phyloP scores from a whole-genome alignment of 495 filamentous ascomycete species.

The Annulohypoxylon bovei region DNA sequence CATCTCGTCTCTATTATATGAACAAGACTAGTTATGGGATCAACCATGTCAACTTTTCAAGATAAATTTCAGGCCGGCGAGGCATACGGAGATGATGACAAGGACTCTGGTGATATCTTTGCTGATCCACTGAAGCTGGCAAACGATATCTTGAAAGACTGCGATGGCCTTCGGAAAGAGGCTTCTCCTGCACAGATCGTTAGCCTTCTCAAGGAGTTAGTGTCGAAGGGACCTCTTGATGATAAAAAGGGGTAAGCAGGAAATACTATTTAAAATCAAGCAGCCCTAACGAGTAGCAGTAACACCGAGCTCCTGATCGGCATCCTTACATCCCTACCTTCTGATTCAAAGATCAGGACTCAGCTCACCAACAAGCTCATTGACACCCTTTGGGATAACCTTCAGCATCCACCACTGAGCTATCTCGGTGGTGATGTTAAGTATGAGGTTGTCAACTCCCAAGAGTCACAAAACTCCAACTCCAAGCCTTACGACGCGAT shows the following conservation, averaged over 20 bases:
- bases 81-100: conserved; percentile 31
- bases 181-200: conserved; percentile 38
- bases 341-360: conserved; percentile 62
- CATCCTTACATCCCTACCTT: conserved; percentile 57
- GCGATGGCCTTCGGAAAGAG: conserved; percentile 32
- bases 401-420: conserved; percentile 73
- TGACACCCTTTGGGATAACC: conserved; percentile 71
- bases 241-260: conserved; percentile 46
- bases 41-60: conserved; percentile 22
- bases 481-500: conserved; percentile 35
- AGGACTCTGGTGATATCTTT: conserved; percentile 40
- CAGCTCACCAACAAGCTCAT: conserved; percentile 61
- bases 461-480: conserved; percentile 1
- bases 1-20: background rate
- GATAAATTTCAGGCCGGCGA: conserved; percentile 42
- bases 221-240: conserved; percentile 43
- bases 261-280: background rate
- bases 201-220: conserved; percentile 42
- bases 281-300: conserved; percentile 27
- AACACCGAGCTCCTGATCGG: conserved; percentile 48
- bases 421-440: conserved; percentile 57
- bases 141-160: conserved; percentile 44
- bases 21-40: background rate
- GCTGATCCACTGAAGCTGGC: conserved; percentile 44
- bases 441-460: conserved; percentile 42